These are phyloP conservation scores for Ogataea hybrid DNA, from an alignment of 1,139 yeast genomes.

Conservation along the genomic window DNA sequence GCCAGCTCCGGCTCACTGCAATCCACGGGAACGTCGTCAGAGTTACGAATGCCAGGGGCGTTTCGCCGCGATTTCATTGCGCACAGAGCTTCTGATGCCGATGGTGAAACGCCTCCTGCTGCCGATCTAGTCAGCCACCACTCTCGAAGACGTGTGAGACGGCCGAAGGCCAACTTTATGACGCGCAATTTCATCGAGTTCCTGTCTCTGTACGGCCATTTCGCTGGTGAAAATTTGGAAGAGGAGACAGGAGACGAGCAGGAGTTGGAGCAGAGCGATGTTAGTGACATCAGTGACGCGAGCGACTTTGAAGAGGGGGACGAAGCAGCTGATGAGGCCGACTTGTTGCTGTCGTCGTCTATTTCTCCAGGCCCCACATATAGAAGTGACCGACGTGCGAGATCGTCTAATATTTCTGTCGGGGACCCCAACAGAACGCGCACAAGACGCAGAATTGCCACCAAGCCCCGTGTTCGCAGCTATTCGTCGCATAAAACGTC, in stretches of 20 bases:
- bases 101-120: slow-evolving; percentile 1
- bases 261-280: slow-evolving; percentile 18
- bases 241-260: slow-evolving; percentile 55
- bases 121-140: slow-evolving; percentile 2
- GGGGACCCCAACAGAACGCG: slow-evolving; percentile 6
- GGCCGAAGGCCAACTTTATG: slow-evolving; percentile 55
- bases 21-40: slow-evolving; percentile 37
- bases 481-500: slow-evolving; percentile 40
- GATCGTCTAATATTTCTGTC: slow-evolving; percentile 18
- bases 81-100: slow-evolving; percentile 40
- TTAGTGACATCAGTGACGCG: slow-evolving; percentile 47
- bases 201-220: slow-evolving; percentile 85
- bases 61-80: slow-evolving; percentile 80
- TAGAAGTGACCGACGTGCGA: slow-evolving; percentile 21
- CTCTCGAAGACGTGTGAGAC: background rate
- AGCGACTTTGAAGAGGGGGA: slow-evolving; percentile 16
- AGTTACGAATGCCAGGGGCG: slow-evolving; percentile 89
- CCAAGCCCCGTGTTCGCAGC: background rate
- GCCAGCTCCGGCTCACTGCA: slow-evolving; percentile 27
- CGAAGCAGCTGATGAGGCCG: slow-evolving; percentile 9
- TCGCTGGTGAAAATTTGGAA: slow-evolving; percentile 87
- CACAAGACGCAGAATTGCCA: background rate
- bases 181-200: slow-evolving; percentile 89
- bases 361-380: slow-evolving; percentile 12
- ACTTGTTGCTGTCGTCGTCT: background rate